Evolutionary conservation across 495 filamentous ascomycete genomes (phyloP), one percentile per base, ranked within the genome.

Genomic region (Tetracladium setigerum): DNA sequence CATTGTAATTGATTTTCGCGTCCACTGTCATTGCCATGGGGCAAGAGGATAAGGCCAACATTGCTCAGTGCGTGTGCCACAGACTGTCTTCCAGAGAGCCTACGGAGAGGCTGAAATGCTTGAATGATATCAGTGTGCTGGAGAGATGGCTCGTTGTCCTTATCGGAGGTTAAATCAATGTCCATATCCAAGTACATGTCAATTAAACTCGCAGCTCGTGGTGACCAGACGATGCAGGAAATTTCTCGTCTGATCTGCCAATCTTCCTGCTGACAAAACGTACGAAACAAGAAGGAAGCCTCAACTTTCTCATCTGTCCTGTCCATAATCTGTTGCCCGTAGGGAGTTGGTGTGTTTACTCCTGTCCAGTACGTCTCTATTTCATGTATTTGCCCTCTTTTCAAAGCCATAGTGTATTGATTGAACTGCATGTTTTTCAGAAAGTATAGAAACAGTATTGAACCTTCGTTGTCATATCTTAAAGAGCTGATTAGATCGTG

Each of bases 201-300:
- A 14, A 45, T 12, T 5, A 34, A 2, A 15, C 14, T 45, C 42
- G 42, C 42, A 15, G 42, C 42, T 35, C 22, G 27, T n/a, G 27
- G 13, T 45, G 42, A 45, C 42, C 42, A 45, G 30, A 45, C 24
- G 30, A 45, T 17, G 31, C 42, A 45, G 30, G 33, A 33, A 5
- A 35, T n/a, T 35, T 45, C 27, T 14, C 30, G 42, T 18, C 22
- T 45, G 16, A 45, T 13, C 22, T 45, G 42, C 42, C 42, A 45
- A 45, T 45, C 42, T 17, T 45, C 30, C 27, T n/a, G 30, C 14
- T 45, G 42, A 35, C 42, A 45, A 31, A 33, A 45, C 36, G 42
- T 34, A 14, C 42, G 42, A 45, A 45, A 45, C 12, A 45, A 45
- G 16, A 45, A 17, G 16, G 36, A 35, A 35, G 42, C 16, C 15